These are phyloP conservation scores for Cyanodermella asteris DNA, from an alignment of 2,329 filamentous ascomycete species.

Conservation along the genomic window DNA sequence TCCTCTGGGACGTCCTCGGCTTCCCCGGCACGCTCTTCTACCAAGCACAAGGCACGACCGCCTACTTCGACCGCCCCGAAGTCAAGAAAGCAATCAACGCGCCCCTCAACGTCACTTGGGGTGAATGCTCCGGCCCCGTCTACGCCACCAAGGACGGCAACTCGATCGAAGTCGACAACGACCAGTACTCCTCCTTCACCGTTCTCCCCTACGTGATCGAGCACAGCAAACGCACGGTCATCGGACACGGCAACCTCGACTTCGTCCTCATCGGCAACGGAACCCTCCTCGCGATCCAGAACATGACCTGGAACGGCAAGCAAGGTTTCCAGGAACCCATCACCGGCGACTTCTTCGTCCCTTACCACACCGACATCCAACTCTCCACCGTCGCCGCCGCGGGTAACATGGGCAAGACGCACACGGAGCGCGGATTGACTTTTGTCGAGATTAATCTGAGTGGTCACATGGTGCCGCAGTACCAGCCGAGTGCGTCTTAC, in stretches of 20 bases:
- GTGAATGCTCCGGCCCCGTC: constrained; percentile 26
- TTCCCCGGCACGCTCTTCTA: constrained; percentile 46
- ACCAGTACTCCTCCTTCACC: constrained; percentile 30
- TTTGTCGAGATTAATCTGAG: constrained; percentile 40
- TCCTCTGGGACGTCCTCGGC: constrained; percentile 45
- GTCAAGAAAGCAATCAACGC: constrained; percentile 50
- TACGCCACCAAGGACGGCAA: constrained; percentile 22
- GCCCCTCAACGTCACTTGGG: constrained; percentile 30
- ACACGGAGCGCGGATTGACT: constrained; percentile 57
- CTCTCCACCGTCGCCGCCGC: constrained; percentile 31
- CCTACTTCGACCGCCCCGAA: constrained; percentile 51
- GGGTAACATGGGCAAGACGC: constrained; percentile 46
- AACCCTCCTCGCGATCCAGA: constrained; percentile 50
- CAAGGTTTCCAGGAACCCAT: constrained; percentile 47
- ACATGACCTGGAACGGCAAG: constrained; percentile 57
- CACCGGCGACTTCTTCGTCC: constrained; percentile 43
- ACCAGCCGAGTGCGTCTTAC: constrained; percentile 26
- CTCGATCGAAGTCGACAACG: too few species aligned
- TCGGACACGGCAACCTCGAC: constrained; percentile 51
- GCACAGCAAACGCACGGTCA: constrained; percentile 46
- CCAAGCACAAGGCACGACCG: constrained; percentile 33
- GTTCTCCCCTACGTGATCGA: constrained; percentile 53
- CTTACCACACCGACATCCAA: constrained; percentile 31
- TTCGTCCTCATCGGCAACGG: constrained; percentile 47
- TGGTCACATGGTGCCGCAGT: constrained; percentile 36